Evolutionary conservation across 495 filamentous ascomycete species (phyloP).

Genomic region (Lasiosphaeriaceae sp.): DNA sequence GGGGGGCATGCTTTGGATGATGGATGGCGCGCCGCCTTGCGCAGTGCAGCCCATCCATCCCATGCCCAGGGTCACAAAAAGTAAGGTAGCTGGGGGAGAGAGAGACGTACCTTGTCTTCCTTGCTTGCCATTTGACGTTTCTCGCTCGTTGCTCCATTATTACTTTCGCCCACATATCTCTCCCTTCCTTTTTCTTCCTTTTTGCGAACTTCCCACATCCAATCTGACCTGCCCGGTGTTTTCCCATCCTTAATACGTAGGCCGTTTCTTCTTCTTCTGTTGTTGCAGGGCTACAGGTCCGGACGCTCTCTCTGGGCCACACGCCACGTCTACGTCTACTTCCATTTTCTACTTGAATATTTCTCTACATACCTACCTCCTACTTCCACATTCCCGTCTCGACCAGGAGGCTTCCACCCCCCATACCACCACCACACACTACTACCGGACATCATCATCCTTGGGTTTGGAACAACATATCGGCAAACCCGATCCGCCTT

Average conservation of each 20-base stretch:
- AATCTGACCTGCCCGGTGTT: conserved; percentile 15
- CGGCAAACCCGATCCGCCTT: background rate
- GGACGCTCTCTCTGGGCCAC: too few species aligned
- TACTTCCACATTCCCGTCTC: too few species aligned
- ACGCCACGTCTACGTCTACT: too few species aligned
- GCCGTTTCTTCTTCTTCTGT: background rate
- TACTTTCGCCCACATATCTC: conserved; percentile 32
- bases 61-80: conserved; percentile 1
- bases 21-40: conserved; percentile 19
- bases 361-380: too few species aligned
- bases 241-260: conserved; percentile 9
- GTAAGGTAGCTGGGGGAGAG: background rate
- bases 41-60: conserved; percentile 6
- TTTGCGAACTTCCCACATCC: conserved; percentile 19
- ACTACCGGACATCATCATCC: too few species aligned
- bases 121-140: conserved; percentile 24
- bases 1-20: too few species aligned
- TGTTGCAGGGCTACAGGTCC: background rate
- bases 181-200: conserved; percentile 26
- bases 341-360: too few species aligned
- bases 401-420: too few species aligned
- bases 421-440: too few species aligned
- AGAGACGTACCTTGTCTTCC: conserved; percentile 15
- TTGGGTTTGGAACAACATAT: too few species aligned
- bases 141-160: conserved; percentile 35